Percentiles rank a stretch among this genome's conserved stretches.
Evolutionary conservation across 1,284 basidiomycete species (phyloP).

Genomic region (Earliella scabrosa): DNA sequence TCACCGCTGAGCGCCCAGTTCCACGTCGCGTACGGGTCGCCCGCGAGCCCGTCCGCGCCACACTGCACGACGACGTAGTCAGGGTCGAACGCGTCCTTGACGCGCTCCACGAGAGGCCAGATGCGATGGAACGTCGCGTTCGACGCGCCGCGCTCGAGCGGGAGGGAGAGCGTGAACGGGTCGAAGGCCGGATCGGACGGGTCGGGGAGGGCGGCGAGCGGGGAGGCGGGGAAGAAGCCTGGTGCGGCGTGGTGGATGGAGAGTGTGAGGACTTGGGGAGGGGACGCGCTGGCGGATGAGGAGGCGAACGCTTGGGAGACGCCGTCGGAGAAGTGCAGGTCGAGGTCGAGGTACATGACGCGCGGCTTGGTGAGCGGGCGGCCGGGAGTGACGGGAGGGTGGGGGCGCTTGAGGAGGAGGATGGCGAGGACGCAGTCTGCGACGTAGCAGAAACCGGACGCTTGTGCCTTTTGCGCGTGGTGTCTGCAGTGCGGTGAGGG

Average conservation of each 20-base stretch:
- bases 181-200: constrained; percentile 49
- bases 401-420: constrained; percentile 42
- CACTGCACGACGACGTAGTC: constrained; percentile 86
- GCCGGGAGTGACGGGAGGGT: not conserved
- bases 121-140: constrained; percentile 61
- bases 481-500: constrained; percentile 50
- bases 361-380: constrained; percentile 45
- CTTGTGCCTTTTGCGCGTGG: constrained; percentile 74
- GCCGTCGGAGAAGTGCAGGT: constrained; percentile 91
- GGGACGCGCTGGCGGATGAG: constrained; percentile 19
- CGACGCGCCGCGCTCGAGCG: constrained; percentile 71
- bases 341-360: constrained; percentile 90
- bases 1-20: constrained; percentile 72
- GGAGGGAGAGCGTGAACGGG: constrained; percentile 79
- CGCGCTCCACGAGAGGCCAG: constrained; percentile 65
- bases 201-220: constrained; percentile 54
- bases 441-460: constrained; percentile 93
- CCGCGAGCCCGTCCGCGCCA: constrained; percentile 85
- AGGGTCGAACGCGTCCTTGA: constrained; percentile 70
- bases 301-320: constrained; percentile 77
- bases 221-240: constrained; percentile 82
- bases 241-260: constrained; percentile 84
- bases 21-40: constrained; percentile 79
- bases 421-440: constrained; percentile 89
- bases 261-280: constrained; percentile 73